Evolutionary conservation across 148 eudicot genomes (phyloP).

Genomic region (Heliosperma pusillum): DNA sequence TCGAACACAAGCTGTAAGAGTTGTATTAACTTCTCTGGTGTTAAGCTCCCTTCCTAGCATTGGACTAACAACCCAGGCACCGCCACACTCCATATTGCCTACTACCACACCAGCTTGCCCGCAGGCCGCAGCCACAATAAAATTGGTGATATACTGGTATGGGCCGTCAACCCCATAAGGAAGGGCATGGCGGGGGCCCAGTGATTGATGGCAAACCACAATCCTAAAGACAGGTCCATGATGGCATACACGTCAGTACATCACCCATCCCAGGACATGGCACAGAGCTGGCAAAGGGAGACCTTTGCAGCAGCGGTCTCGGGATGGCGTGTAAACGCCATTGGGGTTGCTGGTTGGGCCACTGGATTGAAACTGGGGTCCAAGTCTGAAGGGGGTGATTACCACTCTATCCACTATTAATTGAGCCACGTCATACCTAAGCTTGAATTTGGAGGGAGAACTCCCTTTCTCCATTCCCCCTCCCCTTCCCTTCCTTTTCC

Average conservation of each 20-base stretch:
- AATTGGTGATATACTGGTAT: slow-evolving; percentile 41
- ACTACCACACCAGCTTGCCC: slow-evolving; percentile 37
- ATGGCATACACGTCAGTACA: slow-evolving; percentile 37
- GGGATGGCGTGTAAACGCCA: slow-evolving; percentile 21
- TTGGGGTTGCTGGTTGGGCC: slow-evolving; percentile 72
- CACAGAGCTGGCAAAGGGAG: slow-evolving; percentile 43
- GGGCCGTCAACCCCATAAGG: slow-evolving; percentile 56
- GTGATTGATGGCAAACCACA: slow-evolving; percentile 48
- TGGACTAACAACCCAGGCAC: slow-evolving; percentile 45
- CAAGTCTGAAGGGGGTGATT: slow-evolving; percentile 34
- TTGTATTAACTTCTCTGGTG: slow-evolving; percentile 53
- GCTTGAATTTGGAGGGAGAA: too few species aligned
- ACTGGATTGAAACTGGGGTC: slow-evolving; percentile 60
- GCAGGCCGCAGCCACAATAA: slow-evolving; percentile 21
- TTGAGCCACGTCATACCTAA: too few species aligned
- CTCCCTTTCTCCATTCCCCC: too few species aligned
- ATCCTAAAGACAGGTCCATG: slow-evolving; percentile 40
- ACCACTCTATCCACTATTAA: background rate
- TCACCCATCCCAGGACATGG: slow-evolving; percentile 41
- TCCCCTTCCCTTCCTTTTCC: too few species aligned
- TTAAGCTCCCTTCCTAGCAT: slow-evolving; percentile 51
- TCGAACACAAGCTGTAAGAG: slow-evolving; percentile 14
- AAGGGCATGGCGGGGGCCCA: slow-evolving; percentile 63
- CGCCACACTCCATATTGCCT: slow-evolving; percentile 45
- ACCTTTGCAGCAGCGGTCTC: background rate